A percentile compares a stretch with the other conserved stretches of the same genome.
These are phyloP conservation scores for Aspergillus fumigatiaffinis DNA, from an alignment of 2,329 filamentous ascomycete genomes.

Conservation along the genomic window DNA sequence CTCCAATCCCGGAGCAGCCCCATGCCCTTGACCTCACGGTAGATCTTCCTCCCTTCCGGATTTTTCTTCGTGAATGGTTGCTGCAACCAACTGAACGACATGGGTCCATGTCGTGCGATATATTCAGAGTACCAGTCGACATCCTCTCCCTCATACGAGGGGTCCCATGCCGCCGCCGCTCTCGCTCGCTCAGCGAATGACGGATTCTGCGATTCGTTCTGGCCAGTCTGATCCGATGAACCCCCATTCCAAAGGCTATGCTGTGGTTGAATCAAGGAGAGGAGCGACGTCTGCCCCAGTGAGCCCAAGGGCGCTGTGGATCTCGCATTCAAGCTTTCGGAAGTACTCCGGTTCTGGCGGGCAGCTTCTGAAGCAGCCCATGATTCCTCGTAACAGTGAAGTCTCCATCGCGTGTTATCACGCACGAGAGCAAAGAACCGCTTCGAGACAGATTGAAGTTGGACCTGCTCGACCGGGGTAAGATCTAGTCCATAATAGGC, in stretches of 20 bases:
- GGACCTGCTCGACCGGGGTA: conserved; percentile 60
- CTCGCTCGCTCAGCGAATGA: conserved; percentile 27
- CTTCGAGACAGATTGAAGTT: conserved; percentile 65
- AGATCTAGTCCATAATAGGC: conserved; percentile 48
- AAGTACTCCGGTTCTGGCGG: conserved; percentile 16
- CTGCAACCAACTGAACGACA: conserved; percentile 74
- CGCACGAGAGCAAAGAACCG: conserved; percentile 64
- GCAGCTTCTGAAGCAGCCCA: conserved; percentile 54
- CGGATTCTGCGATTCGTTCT: conserved; percentile 5
- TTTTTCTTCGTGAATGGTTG: conserved; percentile 45
- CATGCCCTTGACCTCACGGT: conserved; percentile 67
- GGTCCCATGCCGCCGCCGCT: conserved; percentile 71
- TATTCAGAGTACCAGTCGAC: conserved; percentile 88
- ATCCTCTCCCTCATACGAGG: conserved; percentile 65
- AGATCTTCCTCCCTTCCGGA: conserved; percentile 34
- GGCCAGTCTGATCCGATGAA: neutral
- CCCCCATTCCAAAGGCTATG: conserved; percentile 1
- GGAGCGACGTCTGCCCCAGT: conserved; percentile 29
- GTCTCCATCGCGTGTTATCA: conserved; percentile 73
- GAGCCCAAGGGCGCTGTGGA: conserved; percentile 29
- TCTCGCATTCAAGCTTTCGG: conserved; percentile 49
- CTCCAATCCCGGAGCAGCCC: conserved; percentile 59
- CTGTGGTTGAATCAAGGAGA: conserved; percentile 32
- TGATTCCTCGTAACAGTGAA: conserved; percentile 68
- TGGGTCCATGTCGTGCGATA: conserved; percentile 71